phyloP scores from a whole-genome alignment of 371 early-diverging fungal genomes.

The Entomophthora muscae region DNA sequence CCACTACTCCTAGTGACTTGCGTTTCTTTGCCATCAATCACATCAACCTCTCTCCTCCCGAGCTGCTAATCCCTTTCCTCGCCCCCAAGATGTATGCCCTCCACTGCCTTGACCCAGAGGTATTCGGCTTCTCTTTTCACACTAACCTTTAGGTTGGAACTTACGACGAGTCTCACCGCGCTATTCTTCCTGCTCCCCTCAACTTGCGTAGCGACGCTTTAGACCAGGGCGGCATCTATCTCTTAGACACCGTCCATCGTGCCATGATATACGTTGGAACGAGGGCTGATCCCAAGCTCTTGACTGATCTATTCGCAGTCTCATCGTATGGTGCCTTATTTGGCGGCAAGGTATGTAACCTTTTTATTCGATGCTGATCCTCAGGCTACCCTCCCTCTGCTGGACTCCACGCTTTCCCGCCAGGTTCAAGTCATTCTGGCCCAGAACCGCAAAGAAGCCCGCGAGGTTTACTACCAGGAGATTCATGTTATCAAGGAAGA shows the following conservation, averaged over 20 bases:
- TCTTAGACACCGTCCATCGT: constrained; percentile 65
- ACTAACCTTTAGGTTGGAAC: constrained; percentile 24
- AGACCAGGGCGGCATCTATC: constrained; percentile 62
- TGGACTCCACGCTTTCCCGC: constrained; percentile 34
- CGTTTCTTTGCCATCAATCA: constrained; percentile 51
- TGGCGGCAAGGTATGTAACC: constrained; percentile 29
- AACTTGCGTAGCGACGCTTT: constrained; percentile 74
- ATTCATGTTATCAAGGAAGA: constrained; percentile 80
- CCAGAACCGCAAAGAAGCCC: constrained; percentile 34
- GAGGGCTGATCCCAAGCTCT: constrained; percentile 52
- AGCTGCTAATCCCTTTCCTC: constrained; percentile 47
- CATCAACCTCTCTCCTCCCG: constrained; percentile 59
- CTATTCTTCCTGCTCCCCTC: constrained; percentile 48
- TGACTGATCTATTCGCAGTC: constrained; percentile 45
- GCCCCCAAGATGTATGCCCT: constrained; percentile 70
- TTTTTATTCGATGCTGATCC: neutral
- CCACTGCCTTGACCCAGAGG: constrained; percentile 60
- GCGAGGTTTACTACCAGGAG: constrained; percentile 37
- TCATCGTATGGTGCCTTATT: constrained; percentile 33
- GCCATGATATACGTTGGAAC: constrained; percentile 82
- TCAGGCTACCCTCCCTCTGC: constrained; percentile 26
- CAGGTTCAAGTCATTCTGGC: constrained; percentile 35
- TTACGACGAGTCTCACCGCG: constrained; percentile 28
- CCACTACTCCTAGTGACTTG: constrained; percentile 50
- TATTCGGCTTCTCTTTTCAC: constrained; percentile 14